Evolutionary conservation across 495 filamentous ascomycete genomes (phyloP).

Genomic region (Hypoxylon rickii): DNA sequence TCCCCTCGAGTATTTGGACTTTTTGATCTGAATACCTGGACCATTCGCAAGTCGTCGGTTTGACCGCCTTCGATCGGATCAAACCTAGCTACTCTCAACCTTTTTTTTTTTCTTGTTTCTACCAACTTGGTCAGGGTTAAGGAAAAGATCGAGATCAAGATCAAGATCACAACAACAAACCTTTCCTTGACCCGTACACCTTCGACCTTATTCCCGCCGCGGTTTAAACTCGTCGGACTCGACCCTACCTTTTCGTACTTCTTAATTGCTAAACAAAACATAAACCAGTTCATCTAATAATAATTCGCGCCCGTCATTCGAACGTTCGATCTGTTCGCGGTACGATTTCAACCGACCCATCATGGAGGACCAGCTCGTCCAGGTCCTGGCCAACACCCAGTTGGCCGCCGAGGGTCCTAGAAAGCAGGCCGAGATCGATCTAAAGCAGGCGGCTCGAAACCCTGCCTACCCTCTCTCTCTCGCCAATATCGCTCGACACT

Average conservation of each 20-base stretch:
- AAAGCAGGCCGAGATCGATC: slow-evolving; percentile 77
- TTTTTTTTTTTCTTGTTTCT: too few species aligned
- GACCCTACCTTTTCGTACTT: background rate
- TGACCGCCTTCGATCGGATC: too few species aligned
- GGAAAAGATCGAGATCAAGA: too few species aligned
- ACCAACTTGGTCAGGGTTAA: too few species aligned
- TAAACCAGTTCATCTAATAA: too few species aligned
- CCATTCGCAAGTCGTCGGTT: too few species aligned
- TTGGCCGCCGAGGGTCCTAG: slow-evolving; percentile 67
- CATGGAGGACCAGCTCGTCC: slow-evolving; percentile 86
- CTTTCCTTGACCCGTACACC: too few species aligned
- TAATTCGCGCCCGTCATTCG: background rate
- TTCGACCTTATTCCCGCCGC: too few species aligned
- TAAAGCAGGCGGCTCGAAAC: slow-evolving; percentile 66
- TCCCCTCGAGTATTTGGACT: too few species aligned
- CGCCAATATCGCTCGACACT: slow-evolving; percentile 75
- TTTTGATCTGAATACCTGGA: too few species aligned
- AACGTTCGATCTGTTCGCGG: slow-evolving; percentile 1
- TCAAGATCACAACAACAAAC: too few species aligned
- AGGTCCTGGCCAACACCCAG: slow-evolving; percentile 80
- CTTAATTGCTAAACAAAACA: background rate
- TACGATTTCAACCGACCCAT: background rate
- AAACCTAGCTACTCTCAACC: too few species aligned
- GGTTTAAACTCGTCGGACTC: background rate
- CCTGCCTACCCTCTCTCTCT: slow-evolving; percentile 76